phyloP scores from a whole-genome alignment of 768 basidiomycete species.

The Galerina marginata region DNA sequence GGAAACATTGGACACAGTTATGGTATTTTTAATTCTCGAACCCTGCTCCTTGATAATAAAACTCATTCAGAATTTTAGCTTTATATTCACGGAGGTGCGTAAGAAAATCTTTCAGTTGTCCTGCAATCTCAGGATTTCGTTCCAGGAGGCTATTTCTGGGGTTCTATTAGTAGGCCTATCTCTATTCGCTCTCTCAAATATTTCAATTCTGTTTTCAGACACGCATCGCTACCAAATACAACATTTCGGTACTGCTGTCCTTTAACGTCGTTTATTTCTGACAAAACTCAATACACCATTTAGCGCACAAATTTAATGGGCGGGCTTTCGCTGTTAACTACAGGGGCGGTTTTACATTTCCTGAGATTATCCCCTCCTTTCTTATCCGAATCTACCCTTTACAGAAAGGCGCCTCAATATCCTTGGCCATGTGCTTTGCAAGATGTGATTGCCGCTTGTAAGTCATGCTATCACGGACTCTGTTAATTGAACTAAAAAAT shows the following conservation, averaged over 20 bases:
- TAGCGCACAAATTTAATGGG: constrained; percentile 74
- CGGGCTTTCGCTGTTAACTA: constrained; percentile 70
- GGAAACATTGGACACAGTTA: constrained; percentile 60
- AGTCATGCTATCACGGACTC: constrained; percentile 15
- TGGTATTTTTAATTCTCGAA: constrained; percentile 43
- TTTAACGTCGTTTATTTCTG: constrained; percentile 10
- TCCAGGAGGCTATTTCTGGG: constrained; percentile 69
- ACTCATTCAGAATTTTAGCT: constrained; percentile 41
- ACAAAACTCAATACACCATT: constrained; percentile 10
- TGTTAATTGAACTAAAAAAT: neutral
- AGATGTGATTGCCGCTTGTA: constrained; percentile 78
- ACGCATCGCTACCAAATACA: constrained; percentile 67
- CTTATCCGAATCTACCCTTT: neutral
- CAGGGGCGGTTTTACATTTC: constrained; percentile 28
- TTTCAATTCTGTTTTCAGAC: constrained; percentile 36
- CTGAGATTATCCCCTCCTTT: neutral
- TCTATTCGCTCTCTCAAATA: constrained; percentile 2
- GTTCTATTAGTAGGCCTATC: constrained; percentile 58
- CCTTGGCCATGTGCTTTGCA: constrained; percentile 82
- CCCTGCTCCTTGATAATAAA: neutral
- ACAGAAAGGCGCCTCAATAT: constrained; percentile 81
- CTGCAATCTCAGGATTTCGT: neutral
- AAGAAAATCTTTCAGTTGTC: neutral
- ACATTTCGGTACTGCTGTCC: constrained; percentile 48
- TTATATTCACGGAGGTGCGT: constrained; percentile 67